These are phyloP conservation scores for Hemisphaericaspora nanyangensis DNA, from an alignment of 805 yeast species.

Conservation along the genomic window DNA sequence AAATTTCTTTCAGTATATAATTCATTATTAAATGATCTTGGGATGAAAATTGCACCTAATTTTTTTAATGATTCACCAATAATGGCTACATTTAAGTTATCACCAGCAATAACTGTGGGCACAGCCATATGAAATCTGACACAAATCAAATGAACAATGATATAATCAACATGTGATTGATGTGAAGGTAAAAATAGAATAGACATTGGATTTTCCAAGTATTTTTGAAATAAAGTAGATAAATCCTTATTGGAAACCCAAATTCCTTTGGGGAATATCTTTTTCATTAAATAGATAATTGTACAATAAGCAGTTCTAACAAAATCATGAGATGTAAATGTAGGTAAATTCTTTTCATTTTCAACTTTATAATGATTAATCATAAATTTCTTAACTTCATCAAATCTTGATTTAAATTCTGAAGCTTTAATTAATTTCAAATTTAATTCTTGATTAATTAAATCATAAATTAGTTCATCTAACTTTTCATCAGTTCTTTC, in stretches of 20 bases:
- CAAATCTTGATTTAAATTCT: slow-evolving; percentile 29
- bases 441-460: slow-evolving; percentile 35
- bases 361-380: slow-evolving; percentile 31
- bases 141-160: slow-evolving; percentile 51
- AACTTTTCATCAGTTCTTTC: slow-evolving; percentile 29
- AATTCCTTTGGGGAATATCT: slow-evolving; percentile 42
- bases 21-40: slow-evolving; percentile 44
- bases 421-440: slow-evolving; percentile 33
- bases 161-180: slow-evolving; percentile 60
- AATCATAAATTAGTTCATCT: slow-evolving; percentile 31
- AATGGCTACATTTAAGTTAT: slow-evolving; percentile 56
- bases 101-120: slow-evolving; percentile 65
- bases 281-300: slow-evolving; percentile 26
- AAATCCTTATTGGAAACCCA: slow-evolving; percentile 35
- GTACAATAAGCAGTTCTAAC: slow-evolving; percentile 36
- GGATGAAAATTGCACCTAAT: slow-evolving; percentile 56
- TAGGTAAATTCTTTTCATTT: slow-evolving; percentile 36
- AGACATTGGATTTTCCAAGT: slow-evolving; percentile 39
- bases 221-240: slow-evolving; percentile 23
- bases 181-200: slow-evolving; percentile 56
- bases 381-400: slow-evolving; percentile 37
- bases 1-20: slow-evolving; percentile 44
- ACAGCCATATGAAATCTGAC: slow-evolving; percentile 50
- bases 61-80: slow-evolving; percentile 48
- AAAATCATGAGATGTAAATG: slow-evolving; percentile 20